A percentile compares a stretch with the other conserved stretches of the same genome.
Conservation (phyloP, 164 flowering plant species). For the Platanus orientalis region DNA sequence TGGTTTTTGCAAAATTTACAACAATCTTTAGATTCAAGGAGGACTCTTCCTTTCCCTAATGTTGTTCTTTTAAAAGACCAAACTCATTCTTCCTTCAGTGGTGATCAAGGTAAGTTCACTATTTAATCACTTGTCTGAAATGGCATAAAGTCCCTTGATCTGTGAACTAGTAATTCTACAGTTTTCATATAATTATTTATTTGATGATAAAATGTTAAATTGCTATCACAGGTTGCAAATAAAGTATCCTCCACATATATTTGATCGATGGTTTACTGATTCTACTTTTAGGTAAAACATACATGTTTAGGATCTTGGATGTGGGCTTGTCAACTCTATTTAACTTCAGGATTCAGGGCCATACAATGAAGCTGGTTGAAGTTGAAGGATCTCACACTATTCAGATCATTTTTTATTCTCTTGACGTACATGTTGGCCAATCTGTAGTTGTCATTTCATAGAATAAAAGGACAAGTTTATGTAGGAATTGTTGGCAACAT, state of each 20-base stretch:
- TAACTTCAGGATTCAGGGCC: slow-evolving; percentile 64
- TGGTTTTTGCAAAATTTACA: too few species aligned
- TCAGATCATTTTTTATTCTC: slow-evolving; percentile 53
- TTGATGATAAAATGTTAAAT: too few species aligned
- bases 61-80: slow-evolving; percentile 60
- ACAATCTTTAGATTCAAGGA: too few species aligned
- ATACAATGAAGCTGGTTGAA: slow-evolving; percentile 57
- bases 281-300: slow-evolving; percentile 63
- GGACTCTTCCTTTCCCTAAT: slow-evolving; percentile 58
- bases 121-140: too few species aligned
- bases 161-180: too few species aligned
- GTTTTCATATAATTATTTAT: too few species aligned
- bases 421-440: slow-evolving; percentile 80
- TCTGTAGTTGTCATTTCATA: slow-evolving; percentile 60
- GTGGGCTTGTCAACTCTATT: slow-evolving; percentile 53
- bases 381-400: slow-evolving; percentile 63
- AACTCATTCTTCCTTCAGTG: slow-evolving; percentile 30
- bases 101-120: slow-evolving; percentile 56
- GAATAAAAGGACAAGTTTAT: too few species aligned
- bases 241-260: too few species aligned
- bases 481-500: too few species aligned
- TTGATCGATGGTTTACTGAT: neutral
- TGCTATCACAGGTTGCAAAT: too few species aligned
- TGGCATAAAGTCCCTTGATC: too few species aligned
- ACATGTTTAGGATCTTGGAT: slow-evolving; percentile 60